Evolutionary conservation across 768 basidiomycete genomes (phyloP), one percentile per base, ranked within the genome.

Genomic region (Mycena alexandri): DNA sequence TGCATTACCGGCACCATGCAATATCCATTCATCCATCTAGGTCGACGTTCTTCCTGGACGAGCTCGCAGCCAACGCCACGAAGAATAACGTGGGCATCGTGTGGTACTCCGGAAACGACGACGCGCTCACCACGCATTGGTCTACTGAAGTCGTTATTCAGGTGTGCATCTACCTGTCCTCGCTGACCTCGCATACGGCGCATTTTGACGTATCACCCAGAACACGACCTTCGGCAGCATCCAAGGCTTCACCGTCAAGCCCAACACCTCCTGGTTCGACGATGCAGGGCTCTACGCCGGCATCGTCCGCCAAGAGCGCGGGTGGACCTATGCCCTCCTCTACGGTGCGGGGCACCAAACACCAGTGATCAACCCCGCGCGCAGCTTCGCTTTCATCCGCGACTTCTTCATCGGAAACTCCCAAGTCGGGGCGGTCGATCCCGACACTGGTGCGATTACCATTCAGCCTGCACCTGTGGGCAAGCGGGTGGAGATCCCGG

Each of bases 161-260:
- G 34, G 34, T 36, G 12, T 12, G 12, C 34, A 36, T 36, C 34
- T 12, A 36, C 12, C 34, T 12, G 7, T 36, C 34, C 34, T 36
- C 12, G 12, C 12, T 36, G 34, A 36, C 34, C n/a, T n/a, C n/a
- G n/a, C n/a, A n/a, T n/a, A n/a, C n/a, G n/a, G n/a, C n/a, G n/a
- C n/a, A n/a, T n/a, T n/a, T n/a, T n/a, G n/a, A 36, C 12, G 34
- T 12, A 12, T 12, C n/a, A 8, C 25, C 0, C 29, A 87, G 86
- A 87, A 87, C 66, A 85, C 83, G 33, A 86, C 82, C 8, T 75
- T 78, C n/a, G n/a, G n/a, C n/a, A n/a, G n/a, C n/a, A n/a, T n/a
- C n/a, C n/a, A n/a, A n/a, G n/a, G n/a, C n/a, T n/a, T n/a, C n/a
- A n/a, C n/a, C n/a, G n/a, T n/a, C 58, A 73, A 78, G 54, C 87